Evolutionary conservation across 371 early-diverging fungal genomes (phyloP).

Genomic region (Conidiobolus incongruus): DNA sequence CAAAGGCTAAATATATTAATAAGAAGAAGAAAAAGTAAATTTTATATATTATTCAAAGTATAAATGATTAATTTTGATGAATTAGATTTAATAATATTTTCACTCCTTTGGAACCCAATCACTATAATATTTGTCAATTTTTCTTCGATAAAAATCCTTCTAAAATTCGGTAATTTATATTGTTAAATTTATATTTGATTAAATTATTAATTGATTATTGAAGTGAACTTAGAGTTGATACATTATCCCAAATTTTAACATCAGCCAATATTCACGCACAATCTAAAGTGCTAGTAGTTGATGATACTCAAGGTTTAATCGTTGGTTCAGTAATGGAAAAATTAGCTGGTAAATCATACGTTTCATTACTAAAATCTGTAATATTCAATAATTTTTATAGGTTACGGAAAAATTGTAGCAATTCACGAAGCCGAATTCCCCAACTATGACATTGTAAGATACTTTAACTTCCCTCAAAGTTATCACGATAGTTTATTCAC

Average conservation of each 20-base stretch:
- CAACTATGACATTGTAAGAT: conserved; percentile 50
- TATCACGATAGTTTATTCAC: conserved; percentile 26
- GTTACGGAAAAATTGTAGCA: conserved; percentile 29
- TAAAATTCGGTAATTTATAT: conserved; percentile 52
- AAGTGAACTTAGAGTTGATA: conserved; percentile 69
- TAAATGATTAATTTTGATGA: neutral
- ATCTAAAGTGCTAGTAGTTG: conserved; percentile 47
- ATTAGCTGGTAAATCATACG: conserved; percentile 24
- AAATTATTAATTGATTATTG: neutral
- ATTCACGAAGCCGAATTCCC: conserved; percentile 52
- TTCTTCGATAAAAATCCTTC: conserved; percentile 53
- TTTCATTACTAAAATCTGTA: conserved; percentile 2
- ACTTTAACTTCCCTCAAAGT: conserved; percentile 46
- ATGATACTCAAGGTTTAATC: conserved; percentile 75
- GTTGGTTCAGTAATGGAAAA: conserved; percentile 61
- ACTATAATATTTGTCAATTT: conserved; percentile 50
- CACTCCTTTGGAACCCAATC: conserved; percentile 52
- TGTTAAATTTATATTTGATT: neutral
- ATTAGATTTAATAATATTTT: conserved; percentile 63
- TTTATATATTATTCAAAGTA: neutral
- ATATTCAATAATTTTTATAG: conserved; percentile 4
- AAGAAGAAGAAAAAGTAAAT: conserved; percentile 75
- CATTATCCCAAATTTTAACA: conserved; percentile 71
- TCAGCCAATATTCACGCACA: conserved; percentile 58
- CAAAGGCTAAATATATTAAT: conserved; percentile 87